Conservation (phyloP, 805 yeast species). For the Nakazawaea molendinolei region DNA sequence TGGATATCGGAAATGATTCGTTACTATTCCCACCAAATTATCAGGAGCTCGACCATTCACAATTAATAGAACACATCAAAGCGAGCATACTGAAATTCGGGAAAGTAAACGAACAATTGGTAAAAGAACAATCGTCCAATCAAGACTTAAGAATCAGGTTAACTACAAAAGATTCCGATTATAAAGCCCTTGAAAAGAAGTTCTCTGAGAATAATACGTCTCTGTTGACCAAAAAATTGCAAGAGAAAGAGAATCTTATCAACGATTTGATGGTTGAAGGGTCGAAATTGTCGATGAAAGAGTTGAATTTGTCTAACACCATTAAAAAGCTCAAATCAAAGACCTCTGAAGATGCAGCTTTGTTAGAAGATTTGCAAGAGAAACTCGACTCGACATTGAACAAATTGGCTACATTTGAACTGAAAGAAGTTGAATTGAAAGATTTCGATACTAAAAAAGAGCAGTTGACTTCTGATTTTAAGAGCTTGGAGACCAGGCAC, state of each 20-base stretch:
- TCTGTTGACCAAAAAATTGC: slow-evolving; percentile 25
- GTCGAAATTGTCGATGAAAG: slow-evolving; percentile 61
- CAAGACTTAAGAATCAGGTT: slow-evolving; percentile 12
- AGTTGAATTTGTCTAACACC: slow-evolving; percentile 57
- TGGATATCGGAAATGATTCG: too few species aligned
- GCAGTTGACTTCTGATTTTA: slow-evolving; percentile 15
- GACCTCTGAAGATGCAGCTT: slow-evolving; percentile 31
- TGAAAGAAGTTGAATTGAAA: slow-evolving; percentile 32
- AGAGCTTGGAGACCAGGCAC: slow-evolving; percentile 19
- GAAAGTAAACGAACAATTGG: slow-evolving; percentile 14
- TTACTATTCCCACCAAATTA: slow-evolving; percentile 5
- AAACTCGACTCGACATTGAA: slow-evolving; percentile 17
- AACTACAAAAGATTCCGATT: too few species aligned
- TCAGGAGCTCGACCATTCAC: slow-evolving; percentile 1
- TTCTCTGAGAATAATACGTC: too few species aligned
- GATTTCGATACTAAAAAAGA: slow-evolving; percentile 25
- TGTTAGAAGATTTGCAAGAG: slow-evolving; percentile 23
- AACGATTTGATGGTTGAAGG: slow-evolving; percentile 71
- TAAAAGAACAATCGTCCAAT: slow-evolving; percentile 10
- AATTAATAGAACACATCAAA: slow-evolving; percentile 2
- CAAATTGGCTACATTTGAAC: slow-evolving; percentile 7
- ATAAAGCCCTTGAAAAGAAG: too few species aligned
- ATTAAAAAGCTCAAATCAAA: slow-evolving; percentile 55
- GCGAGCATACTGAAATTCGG: neutral
- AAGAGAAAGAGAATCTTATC: slow-evolving; percentile 54